These are phyloP conservation scores for Paspalum notatum DNA, from an alignment of 176 grass and related monocot genomes.

Conservation along the genomic window DNA sequence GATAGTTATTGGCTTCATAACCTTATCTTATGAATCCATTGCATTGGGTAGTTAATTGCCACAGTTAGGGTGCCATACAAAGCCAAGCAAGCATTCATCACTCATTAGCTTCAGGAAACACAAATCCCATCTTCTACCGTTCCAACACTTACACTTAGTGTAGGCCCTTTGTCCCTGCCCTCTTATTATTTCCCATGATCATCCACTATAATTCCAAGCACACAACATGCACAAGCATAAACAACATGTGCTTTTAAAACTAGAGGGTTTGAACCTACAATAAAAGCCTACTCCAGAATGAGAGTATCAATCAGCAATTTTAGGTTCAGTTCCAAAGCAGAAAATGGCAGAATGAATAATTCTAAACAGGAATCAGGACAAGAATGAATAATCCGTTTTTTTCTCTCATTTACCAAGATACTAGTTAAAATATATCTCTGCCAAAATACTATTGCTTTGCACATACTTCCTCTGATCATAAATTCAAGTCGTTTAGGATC, in stretches of 20 bases:
- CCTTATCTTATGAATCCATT: background rate
- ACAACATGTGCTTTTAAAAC: background rate
- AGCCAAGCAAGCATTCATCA: background rate
- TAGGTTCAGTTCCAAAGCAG: background rate
- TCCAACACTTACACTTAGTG: background rate
- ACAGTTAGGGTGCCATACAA: background rate
- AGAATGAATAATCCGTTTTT: background rate
- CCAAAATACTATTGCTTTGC: background rate
- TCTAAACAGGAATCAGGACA: background rate
- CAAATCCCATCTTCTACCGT: background rate
- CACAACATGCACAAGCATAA: background rate
- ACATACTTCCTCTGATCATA: background rate
- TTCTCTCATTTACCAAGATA: background rate
- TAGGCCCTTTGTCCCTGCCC: background rate
- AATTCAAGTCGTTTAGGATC: background rate
- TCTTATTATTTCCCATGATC: background rate
- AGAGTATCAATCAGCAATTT: background rate
- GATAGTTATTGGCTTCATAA: background rate
- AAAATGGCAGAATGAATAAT: background rate
- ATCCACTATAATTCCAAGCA: background rate
- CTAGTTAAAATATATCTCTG: background rate
- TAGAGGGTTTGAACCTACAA: background rate
- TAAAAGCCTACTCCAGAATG: background rate
- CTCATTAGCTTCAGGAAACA: background rate
- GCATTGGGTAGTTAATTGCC: background rate